Evolutionary conservation across 2,329 filamentous ascomycete species (phyloP), one percentile per base, ranked within the genome.

Genomic region (Neopestalotiopsis sp.): DNA sequence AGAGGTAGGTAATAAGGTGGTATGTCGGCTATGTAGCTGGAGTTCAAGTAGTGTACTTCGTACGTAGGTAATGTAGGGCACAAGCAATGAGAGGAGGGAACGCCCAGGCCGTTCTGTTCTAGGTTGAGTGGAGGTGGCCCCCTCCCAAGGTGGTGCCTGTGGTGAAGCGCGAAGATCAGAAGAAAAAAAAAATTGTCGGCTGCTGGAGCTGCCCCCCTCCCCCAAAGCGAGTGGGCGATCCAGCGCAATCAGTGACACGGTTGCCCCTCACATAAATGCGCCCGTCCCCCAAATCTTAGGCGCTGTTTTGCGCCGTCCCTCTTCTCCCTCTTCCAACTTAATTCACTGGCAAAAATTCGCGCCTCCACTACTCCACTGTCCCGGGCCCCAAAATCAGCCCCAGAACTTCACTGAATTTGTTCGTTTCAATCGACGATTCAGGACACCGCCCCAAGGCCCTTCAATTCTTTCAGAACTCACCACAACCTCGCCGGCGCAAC

Each of bases 211-310:
- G 68, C 6, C 34, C 34, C 34, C 34, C 34, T 38, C 34, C 34
- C 34, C 45, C 45, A n/a, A 52, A 52, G 6, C 17, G 20, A 20
- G 45, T 52, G 45, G 66, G 59, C 64, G 68, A 69, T 69, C 66
- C 68, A 69, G 68, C 66, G 60, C 64, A 67, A 45, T 62, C 64
- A 57, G 63, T 52, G 63, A 38, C 45, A 28, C 32, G 30, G 40
- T 45, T 32, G 24, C 66, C 63, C 34, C 65, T 63, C 68, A 69
- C 68, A 67, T 69, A 69, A 69, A 69, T 65, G 64, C 65, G 58
- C 59, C 49, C 28, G 65, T 65, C 66, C 66, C 68, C 68, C 17
- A 52, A 67, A 60, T 60, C 65, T 67, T 56, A 60, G 65, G 61
- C 60, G 59, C 38, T 52, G 38, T 20, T 60, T 45, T 57, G 61